Percentiles rank a stretch among this genome's conserved stretches.
phyloP scores from a whole-genome alignment of 176 grass and related monocot genomes.

The Carex littledalei region DNA sequence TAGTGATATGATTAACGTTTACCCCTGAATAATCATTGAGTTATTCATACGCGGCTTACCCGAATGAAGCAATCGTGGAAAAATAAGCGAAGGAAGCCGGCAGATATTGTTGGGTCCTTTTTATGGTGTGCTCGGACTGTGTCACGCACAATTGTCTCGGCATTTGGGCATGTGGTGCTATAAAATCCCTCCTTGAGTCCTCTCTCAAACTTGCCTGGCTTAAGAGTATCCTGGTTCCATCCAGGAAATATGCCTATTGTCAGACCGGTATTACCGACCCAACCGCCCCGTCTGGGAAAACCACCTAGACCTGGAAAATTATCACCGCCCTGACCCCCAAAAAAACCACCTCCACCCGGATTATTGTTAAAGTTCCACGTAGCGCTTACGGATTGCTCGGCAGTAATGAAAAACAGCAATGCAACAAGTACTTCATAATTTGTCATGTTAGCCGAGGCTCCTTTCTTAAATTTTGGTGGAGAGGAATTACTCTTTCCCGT shows the following conservation, averaged over 20 bases:
- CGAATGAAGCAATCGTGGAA: constrained; percentile 40
- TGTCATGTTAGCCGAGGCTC: neutral
- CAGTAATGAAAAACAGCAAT: neutral
- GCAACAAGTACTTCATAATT: neutral
- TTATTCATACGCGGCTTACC: neutral
- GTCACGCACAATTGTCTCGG: constrained; percentile 22
- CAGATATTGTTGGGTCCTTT: constrained; percentile 11
- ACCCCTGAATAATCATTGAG: neutral
- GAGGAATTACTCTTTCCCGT: neutral
- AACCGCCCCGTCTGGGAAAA: neutral
- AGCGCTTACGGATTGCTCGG: neutral
- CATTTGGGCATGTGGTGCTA: constrained; percentile 13
- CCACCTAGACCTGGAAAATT: neutral
- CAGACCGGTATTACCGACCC: too few species aligned
- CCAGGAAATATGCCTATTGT: neutral
- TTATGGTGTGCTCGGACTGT: neutral
- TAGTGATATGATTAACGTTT: neutral
- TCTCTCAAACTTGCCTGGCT: neutral
- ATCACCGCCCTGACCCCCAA: neutral
- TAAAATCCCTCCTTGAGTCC: constrained; percentile 17
- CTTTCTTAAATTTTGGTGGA: constrained; percentile 1
- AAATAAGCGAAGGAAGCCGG: constrained; percentile 25
- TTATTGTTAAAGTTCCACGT: neutral
- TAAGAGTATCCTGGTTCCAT: neutral
- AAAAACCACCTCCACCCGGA: neutral